Base-by-base conservation (phyloP, 371 early-diverging fungal genomes). In the Entomophthora muscae region DNA sequence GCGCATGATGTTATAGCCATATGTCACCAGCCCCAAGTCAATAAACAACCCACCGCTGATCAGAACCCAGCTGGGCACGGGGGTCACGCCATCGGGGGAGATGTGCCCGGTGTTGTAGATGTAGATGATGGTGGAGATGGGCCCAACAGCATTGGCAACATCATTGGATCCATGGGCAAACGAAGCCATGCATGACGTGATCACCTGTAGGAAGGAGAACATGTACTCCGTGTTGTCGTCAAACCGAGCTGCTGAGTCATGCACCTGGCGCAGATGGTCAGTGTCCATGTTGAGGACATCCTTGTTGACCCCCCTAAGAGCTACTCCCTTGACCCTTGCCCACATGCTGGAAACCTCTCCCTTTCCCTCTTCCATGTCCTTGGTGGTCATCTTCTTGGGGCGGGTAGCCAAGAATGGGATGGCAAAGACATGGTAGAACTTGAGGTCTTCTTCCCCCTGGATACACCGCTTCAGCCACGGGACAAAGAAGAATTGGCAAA, bases 141-240 rank as follows among this genome's bases (percentile, higher is more conserved):
- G 92, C 32, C 92, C 92, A 53, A 90, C 79, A 32, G 90, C 88
- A 71, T 91, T 91, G 60, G 91, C 78, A 3, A 91, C 88, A 72
- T 91, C 92, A 72, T 91, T 91, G 53, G 87, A 83, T 63, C 92
- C 92, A 72, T 91, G 92, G 55, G 89, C 80, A 72, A 91, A 90
- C 58, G 91, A 90, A 30, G 89, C 88, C 61, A 88, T 80, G 64
- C 81, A 76, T 23, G 91, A 88, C 21, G 92, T 87, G 63, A 88
- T 73, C 63, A 91, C 79, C 72, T 91, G 92, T 32, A 91, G 77
- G 72, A 86, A 85, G 1, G 87, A 82, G 78, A 84, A 91, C 63
- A 91, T 76, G 67, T 82, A 80, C 71, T 91, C 92, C 23, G 88
- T 86, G 56, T 86, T 78, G 66, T 76, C 77, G 66, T 90, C 91